Evolutionary conservation across 148 eudicot genomes (phyloP).

Genomic region (Diospyros lotus): DNA sequence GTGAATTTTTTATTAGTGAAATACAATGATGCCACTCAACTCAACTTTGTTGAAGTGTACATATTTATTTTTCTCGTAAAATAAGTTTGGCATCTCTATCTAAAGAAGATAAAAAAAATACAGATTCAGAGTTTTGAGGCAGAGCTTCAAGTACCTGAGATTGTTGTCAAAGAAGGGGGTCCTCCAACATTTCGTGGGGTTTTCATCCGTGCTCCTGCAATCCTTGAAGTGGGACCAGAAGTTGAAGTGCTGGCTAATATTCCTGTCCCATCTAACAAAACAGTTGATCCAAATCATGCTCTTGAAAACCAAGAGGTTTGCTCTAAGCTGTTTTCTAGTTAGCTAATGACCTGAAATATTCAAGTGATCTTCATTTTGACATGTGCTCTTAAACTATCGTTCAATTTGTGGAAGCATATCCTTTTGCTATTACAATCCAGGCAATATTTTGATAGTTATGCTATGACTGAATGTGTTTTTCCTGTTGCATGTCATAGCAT

Average conservation of each 20-base stretch:
- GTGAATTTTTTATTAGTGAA: neutral
- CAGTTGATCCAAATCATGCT: conserved; percentile 22
- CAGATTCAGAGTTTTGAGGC: conserved; percentile 97
- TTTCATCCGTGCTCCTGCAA: conserved; percentile 94
- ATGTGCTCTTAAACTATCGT: neutral
- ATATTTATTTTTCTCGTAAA: too few relatives aligned
- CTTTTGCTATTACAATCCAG: neutral
- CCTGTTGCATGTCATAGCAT: neutral
- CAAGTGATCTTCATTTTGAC: neutral
- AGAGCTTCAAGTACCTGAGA: conserved; percentile 65
- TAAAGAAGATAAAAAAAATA: neutral
- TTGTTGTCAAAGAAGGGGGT: conserved; percentile 83
- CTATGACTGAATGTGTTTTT: neutral
- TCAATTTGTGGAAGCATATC: neutral
- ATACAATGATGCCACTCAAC: neutral
- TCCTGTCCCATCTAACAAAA: conserved; percentile 38
- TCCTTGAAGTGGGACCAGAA: conserved; percentile 84
- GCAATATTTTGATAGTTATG: neutral
- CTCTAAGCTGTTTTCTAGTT: conserved; percentile 1
- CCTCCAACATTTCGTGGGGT: conserved; percentile 74
- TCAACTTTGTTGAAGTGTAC: neutral
- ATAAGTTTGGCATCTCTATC: neutral
- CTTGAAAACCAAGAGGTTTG: conserved; percentile 56
- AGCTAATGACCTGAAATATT: neutral
- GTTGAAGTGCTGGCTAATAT: conserved; percentile 85